Base-by-base conservation (phyloP, 441 rosid genomes). In the Omphalea diandra region DNA sequence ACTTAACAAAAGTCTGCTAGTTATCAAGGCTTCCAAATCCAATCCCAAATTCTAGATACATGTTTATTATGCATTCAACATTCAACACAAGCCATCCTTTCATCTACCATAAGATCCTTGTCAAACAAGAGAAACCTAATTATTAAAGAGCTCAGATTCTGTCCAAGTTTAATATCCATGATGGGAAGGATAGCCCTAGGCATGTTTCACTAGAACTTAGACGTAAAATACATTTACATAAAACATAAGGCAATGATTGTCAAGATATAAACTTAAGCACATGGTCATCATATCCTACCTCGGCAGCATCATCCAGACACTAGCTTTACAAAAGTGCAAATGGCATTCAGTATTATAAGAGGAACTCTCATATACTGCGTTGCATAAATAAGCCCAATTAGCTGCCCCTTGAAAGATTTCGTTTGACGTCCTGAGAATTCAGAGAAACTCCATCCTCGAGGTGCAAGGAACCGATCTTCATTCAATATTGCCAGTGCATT, bases 401-500 rank as follows among this genome's bases (percentile, higher is more conserved):
- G 65, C 84, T 87, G 95, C 65, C 88, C 95, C 75, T 89, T 89
- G 65, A 89, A 75, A 32, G 92, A 87, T 83, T 87, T 84, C 0
- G 87, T 75, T 32, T 75, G 76, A 14, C 86, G 86, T 1, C 80
- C 86, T 20, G 95, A 88, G 70, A 87, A 80, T 69, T 89, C 92
- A 12, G 83, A 85, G 75, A 90, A 87, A 76, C 91, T 89, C 97
- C 96, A 94, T 69, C 97, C 97, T 79, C 87, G 83, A n/a, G 89
- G 95, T 52, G 88, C 89, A 47, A 92, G 93, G 82, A 92, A 90
- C 24, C 97, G 91, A 59, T 94, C 98, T 83, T 94, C 99, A n/a
- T 94, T 94, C 62, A 94, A 78, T 76, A 89, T 90, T 17, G 99
- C 99, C 32, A 94, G 67, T 55, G 93, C 99, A 77, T 94, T 94